Evolutionary conservation across 169 alveolate genomes (phyloP).

Genomic region (Perkinsus olseni): DNA sequence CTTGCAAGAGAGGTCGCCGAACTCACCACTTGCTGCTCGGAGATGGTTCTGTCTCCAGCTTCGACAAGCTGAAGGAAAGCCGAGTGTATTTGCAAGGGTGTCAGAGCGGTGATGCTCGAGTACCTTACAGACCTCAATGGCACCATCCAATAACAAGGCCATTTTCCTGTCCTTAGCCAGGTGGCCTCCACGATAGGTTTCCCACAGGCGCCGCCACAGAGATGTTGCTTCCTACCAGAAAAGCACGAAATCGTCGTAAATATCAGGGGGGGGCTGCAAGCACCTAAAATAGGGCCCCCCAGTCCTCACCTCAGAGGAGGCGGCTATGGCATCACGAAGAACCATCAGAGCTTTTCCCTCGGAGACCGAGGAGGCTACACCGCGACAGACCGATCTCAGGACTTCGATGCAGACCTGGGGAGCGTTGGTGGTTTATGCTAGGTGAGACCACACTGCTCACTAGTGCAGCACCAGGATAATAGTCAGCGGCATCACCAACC

Average conservation of each 20-base stretch:
- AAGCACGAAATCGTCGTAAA: neutral
- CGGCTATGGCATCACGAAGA: too few species aligned
- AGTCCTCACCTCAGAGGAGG: too few species aligned
- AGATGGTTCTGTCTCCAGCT: too few species aligned
- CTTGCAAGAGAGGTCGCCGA: too few species aligned
- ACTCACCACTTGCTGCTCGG: too few species aligned
- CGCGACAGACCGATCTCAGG: too few species aligned
- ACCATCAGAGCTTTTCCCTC: too few species aligned
- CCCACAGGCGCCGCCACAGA: neutral
- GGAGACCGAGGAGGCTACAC: too few species aligned
- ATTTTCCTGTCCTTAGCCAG: neutral
- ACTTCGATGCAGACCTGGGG: too few species aligned
- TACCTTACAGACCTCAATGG: neutral
- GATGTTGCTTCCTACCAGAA: neutral
- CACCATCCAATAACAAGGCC: neutral
- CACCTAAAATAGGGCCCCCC: too few species aligned
- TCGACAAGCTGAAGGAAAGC: neutral
- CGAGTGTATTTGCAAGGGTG: neutral
- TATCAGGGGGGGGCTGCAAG: too few species aligned
- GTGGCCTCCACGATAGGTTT: neutral
- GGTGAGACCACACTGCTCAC: neutral
- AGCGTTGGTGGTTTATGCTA: too few species aligned
- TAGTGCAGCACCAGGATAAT: neutral
- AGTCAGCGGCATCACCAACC: neutral
- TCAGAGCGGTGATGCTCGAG: neutral